Base-by-base conservation (phyloP, 2,329 filamentous ascomycete genomes). In the Chaetomium olivaceum region DNA sequence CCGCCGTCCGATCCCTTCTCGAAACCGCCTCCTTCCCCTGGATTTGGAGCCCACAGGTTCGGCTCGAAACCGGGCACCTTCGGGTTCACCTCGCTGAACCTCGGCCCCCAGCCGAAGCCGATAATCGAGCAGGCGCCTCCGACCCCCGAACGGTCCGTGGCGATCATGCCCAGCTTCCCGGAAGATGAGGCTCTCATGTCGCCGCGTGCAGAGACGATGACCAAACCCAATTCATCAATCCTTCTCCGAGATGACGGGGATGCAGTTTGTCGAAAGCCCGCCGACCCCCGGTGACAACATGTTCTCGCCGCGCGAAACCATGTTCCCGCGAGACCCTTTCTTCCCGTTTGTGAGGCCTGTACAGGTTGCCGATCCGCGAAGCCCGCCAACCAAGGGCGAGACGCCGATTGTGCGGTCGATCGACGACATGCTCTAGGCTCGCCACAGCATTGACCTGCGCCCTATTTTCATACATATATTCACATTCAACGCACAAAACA, bases 351-450 rank as follows among this genome's bases (percentile, higher is more conserved):
- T 80, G 54, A 80, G 82, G 46, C 84, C 84, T 12, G 71, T 79
- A 2, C 82, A 84, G 67, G 77, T 81, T 12, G 81, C 81, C 16
- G 90, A 93, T 74, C 91, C 91, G 16, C 81, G 91, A 71, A 93
- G 90, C 74, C 91, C 91, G 19, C 89, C 90, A 0, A 91, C 89
- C 14, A 87, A 85, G 72, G 90, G 91, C 48, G 89, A 90, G 75
- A 87, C 87, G 65, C 89, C 91, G 3, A 93, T 94, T 67, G 87
- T 88, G 60, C 83, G 91, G 64, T 93, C 89, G 65, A 94, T 94
- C 72, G 89, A 91, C 75, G 90, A 93, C 73, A 29, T 58, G 60
- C 80, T 93, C 77, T 93, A 82, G 4, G 4, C 39, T 19, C 39
- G 16, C 16, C 16, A 14, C 16, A 5, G 16, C 39, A 43, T 43